These are phyloP conservation scores for Thielaviopsis euricoi DNA, from an alignment of 2,329 filamentous ascomycete species.

Conservation along the genomic window DNA sequence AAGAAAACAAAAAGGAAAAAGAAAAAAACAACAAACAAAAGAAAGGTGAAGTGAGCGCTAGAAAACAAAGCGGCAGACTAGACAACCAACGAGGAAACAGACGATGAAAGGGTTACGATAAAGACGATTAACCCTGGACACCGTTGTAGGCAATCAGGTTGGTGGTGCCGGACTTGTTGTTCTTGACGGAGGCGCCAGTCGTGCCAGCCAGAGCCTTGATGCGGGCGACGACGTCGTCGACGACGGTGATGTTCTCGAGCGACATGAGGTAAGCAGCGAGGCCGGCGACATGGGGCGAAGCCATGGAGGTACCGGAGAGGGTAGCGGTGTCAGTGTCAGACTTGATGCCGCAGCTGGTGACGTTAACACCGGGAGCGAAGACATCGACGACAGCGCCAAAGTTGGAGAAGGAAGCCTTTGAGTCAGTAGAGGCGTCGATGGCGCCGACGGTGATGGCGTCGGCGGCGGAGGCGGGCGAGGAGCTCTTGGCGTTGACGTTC, in stretches of 20 bases:
- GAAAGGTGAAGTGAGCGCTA: no score
- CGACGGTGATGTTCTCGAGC: conserved; percentile 31
- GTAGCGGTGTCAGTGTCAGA: conserved; percentile 27
- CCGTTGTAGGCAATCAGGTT: conserved; percentile 42
- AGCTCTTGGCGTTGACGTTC: conserved; percentile 31
- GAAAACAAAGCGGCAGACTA: no score
- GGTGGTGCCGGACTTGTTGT: conserved; percentile 30
- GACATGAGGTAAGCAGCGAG: conserved; percentile 51
- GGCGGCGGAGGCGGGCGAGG: conserved; percentile 38
- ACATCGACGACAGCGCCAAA: conserved; percentile 36
- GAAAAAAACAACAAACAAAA: no score
- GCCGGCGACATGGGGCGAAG: conserved; percentile 50
- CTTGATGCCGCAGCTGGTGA: conserved; percentile 36
- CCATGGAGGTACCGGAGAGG: conserved; percentile 45
- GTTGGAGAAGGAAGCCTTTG: conserved; percentile 39
- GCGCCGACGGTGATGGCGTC: conserved; percentile 44
- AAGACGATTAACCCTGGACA: conserved; percentile 5
- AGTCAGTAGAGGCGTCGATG: conserved; percentile 33
- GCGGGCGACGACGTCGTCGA: conserved; percentile 27
- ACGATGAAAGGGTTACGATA: background rate
- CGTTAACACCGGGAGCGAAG: conserved; percentile 38
- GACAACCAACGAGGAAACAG: background rate
- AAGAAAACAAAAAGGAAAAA: conserved; percentile 2
- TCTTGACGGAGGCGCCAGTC: conserved; percentile 27
- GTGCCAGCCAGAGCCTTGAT: conserved; percentile 36